Base-by-base conservation (phyloP, 768 basidiomycete species). In the Chalciporus pseudorubinellus region DNA sequence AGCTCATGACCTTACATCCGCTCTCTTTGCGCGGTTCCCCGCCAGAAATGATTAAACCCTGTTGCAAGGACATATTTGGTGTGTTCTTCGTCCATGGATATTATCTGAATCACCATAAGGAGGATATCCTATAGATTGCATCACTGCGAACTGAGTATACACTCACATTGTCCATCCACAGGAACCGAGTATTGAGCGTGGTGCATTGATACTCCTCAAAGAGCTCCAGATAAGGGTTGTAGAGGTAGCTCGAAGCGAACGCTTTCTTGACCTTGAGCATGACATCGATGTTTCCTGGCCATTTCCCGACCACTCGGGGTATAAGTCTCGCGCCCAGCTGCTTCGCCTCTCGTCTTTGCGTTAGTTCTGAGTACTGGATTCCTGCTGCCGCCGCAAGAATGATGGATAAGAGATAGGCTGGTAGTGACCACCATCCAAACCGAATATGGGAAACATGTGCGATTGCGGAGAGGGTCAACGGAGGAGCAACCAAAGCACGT, bases 231-330 rank as follows among this genome's bases (percentile, higher is more conserved):
- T 86, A 86, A 4, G 81, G 81, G 48, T 84, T 80, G 40, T 80
- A 75, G 13, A 83, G 71, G 63, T 89, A 89, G 59, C 76, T 76
- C 19, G 75, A 80, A 55, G 79, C 76, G 64, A 81, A 78, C 0
- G 79, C 78, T 19, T 70, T 70, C 58, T 78, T 73, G 72, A 84
- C 78, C 48, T 68, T 72, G 42, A 86, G 60, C 50, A 87, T 74
- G 43, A 89, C 65, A 59, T 90, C 87, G 58, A 89, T 69, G 62
- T 89, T 89, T n/a, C 87, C 87, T 4, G 85, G 87, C 84, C 84
- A 87, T 70, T 78, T 83, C 7, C 87, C 87, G 16, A 77, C 70
- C 14, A 87, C 80, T 18, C 75, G 69, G 4, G 83, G 83, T 43
- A 85, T 79, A 2, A 67, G 72, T 52, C 71, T 70, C 6, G 82